These are phyloP conservation scores for Aeschynomene evenia DNA, from an alignment of 306 rosid genomes.

Conservation along the genomic window DNA sequence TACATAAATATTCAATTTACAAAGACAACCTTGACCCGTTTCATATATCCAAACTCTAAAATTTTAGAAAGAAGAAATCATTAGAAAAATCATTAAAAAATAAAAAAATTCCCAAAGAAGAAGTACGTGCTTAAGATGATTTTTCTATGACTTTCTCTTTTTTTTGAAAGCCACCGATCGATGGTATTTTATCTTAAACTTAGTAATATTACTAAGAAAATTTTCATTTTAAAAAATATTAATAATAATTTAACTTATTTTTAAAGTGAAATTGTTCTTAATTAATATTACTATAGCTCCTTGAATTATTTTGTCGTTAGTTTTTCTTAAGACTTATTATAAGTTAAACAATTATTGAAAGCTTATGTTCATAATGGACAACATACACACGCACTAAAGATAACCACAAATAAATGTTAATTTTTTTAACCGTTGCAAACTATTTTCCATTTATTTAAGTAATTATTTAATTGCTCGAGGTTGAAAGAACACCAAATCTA, in stretches of 20 bases:
- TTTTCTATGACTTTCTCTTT: background rate
- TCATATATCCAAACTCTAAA: slow-evolving; percentile 10
- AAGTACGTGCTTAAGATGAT: background rate
- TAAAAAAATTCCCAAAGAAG: background rate
- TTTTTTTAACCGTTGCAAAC: background rate
- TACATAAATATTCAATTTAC: background rate
- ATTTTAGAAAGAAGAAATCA: background rate
- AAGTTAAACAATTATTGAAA: no score
- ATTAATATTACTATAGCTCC: background rate
- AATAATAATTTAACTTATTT: no score
- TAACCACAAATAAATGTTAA: no score
- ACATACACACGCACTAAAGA: no score
- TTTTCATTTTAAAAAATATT: no score
- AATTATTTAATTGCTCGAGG: background rate
- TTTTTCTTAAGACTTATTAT: no score
- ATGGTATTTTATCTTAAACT: background rate
- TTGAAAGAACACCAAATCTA: background rate
- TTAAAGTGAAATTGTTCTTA: background rate
- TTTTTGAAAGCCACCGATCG: background rate
- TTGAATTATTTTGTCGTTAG: no score
- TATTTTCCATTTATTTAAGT: background rate
- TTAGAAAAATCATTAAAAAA: background rate
- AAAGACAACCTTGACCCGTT: slow-evolving; percentile 20
- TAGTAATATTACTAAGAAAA: no score
- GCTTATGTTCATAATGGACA: background rate